A percentile compares a stretch with the other conserved stretches of the same genome.
Conservation (phyloP, 1,284 basidiomycete genomes). For the Lentinula novae-zelandiae region DNA sequence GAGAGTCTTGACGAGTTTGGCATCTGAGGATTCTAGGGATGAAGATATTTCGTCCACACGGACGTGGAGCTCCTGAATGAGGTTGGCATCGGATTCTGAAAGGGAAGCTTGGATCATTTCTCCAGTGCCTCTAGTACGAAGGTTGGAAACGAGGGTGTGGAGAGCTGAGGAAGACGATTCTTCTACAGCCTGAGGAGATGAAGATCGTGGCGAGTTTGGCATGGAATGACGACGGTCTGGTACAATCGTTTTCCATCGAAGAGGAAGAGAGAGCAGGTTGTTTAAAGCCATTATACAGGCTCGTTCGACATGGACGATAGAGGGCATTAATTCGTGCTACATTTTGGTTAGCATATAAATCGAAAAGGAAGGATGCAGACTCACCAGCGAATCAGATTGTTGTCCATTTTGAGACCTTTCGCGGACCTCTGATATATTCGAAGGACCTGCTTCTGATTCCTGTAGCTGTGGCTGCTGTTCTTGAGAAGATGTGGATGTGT, state of each 20-base stretch:
- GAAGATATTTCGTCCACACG: constrained; percentile 48
- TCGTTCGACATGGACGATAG: constrained; percentile 64
- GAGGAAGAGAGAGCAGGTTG: constrained; percentile 57
- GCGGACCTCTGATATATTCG: constrained; percentile 4
- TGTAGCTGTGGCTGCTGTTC: constrained; percentile 7
- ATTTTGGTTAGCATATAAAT: neutral
- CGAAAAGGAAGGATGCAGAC: neutral
- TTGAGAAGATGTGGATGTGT: neutral
- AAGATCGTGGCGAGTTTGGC: constrained; percentile 38
- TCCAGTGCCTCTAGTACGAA: constrained; percentile 43
- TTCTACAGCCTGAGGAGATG: constrained; percentile 27
- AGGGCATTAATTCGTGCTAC: constrained; percentile 62
- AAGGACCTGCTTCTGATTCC: constrained; percentile 9
- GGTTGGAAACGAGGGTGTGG: constrained; percentile 58
- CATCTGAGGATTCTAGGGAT: constrained; percentile 45
- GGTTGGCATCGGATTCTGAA: constrained; percentile 40
- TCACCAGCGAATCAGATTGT: constrained; percentile 11
- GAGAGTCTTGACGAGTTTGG: constrained; percentile 59
- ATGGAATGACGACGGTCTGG: constrained; percentile 64
- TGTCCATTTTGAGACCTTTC: constrained; percentile 4
- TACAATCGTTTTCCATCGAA: constrained; percentile 54
- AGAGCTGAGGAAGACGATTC: constrained; percentile 43
- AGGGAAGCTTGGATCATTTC: constrained; percentile 44
- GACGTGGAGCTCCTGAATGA: constrained; percentile 60
- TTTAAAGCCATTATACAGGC: constrained; percentile 72